Conservation (phyloP, 306 rosid genomes). For the Hylodesmum podocarpum region DNA sequence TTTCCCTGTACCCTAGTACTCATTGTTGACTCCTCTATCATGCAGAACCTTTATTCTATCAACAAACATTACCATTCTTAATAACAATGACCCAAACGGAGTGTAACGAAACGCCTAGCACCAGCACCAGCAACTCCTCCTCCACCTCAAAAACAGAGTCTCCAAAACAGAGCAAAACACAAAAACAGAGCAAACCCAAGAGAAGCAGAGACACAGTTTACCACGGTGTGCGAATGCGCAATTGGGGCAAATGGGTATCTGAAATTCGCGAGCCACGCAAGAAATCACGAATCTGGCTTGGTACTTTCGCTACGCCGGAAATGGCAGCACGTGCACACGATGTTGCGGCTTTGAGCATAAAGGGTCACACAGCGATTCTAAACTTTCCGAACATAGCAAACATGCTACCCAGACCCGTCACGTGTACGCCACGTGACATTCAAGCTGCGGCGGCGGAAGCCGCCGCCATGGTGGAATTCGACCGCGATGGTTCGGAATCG, state of each 20-base stretch:
- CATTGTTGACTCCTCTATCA: background rate
- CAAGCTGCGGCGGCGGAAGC: constrained; percentile 47
- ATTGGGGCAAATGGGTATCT: constrained; percentile 93
- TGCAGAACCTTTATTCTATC: background rate
- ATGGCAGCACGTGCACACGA: constrained; percentile 97
- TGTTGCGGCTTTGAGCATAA: constrained; percentile 74
- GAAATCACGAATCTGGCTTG: constrained; percentile 90
- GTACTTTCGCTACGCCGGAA: constrained; percentile 66
- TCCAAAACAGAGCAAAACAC: constrained; percentile 24
- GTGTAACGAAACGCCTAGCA: constrained; percentile 25
- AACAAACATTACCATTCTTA: background rate
- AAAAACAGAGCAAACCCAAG: constrained; percentile 34
- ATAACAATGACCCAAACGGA: constrained; percentile 31
- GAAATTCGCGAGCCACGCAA: constrained; percentile 89
- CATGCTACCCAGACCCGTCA: constrained; percentile 60
- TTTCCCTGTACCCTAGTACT: background rate
- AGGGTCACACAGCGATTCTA: constrained; percentile 65
- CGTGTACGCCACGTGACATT: constrained; percentile 47
- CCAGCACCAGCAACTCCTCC: constrained; percentile 19
- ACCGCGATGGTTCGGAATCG: background rate
- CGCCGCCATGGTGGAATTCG: constrained; percentile 50
- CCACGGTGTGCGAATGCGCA: constrained; percentile 82
- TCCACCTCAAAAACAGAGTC: background rate
- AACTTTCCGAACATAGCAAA: constrained; percentile 61
- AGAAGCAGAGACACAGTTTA: constrained; percentile 41